Base-by-base conservation (phyloP, 805 yeast genomes). In the Suhomyces sp. region DNA sequence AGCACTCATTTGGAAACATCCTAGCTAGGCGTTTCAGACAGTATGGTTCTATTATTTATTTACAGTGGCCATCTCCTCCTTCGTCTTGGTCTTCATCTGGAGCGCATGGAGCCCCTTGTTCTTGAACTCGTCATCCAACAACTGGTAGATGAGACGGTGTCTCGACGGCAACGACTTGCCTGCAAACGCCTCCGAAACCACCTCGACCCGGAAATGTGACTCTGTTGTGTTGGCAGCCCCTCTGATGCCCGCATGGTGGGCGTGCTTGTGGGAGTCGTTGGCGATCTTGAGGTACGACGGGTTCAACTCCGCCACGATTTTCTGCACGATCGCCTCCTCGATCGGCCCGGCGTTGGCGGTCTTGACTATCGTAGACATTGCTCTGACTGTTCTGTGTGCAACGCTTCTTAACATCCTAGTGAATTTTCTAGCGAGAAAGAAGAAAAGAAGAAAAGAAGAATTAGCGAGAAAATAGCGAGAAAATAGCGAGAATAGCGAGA, bases 181-280 rank as follows among this genome's bases (percentile, higher is more conserved):
- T 35, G 71, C 69, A 64, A 92, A 92, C 48, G 70, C 76, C 35
- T 83, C 83, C 60, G 92, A 85, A 8, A 90, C 88, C 5, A 92
- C 77, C 47, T 83, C 85, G 36, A 93, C 68, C 52, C 90, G 71
- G 69, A 92, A 90, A 67, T 93, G 97, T 0, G 96, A 86, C 69
- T 93, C 97, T 2, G 80, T 77, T 13, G 73, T 76, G 68, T 90
- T 90, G 1, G 78, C 59, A 7, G 92, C 90, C 4, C 86, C 90
- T 50, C 84, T 79, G 73, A 90, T 79, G 1, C 96, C 91, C 53
- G 84, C 86, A 68, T 93, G 98, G 58, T 89, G 92, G 1, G 91
- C 83, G 69, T 93, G 98, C 65, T 88, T 88, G 69, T 83, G 84
- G 6, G 97, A 89, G 69, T 93, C 97, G 66, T 93, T 93, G 53